phyloP scores from a whole-genome alignment of 2,329 filamentous ascomycete genomes.

The Ustulina deusta region DNA sequence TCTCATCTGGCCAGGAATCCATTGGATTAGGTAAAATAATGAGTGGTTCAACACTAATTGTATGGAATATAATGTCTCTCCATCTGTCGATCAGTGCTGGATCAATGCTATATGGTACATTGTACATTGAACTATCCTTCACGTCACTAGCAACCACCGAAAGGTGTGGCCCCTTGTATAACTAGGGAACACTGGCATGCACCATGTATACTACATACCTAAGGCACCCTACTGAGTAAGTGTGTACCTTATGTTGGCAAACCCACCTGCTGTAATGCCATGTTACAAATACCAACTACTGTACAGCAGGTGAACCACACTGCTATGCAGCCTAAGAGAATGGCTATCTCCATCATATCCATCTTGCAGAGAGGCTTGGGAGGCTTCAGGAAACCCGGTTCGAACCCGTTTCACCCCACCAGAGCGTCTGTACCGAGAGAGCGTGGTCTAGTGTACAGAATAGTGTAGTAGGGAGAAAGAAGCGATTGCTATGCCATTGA shows the following conservation, averaged over 20 bases:
- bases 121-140: background rate
- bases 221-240: too few species aligned
- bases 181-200: too few species aligned
- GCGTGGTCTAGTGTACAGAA: conserved; percentile 19
- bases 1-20: conserved; percentile 1
- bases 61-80: background rate
- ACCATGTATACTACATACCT: too few species aligned
- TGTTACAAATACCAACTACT: conserved; percentile 10
- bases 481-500: conserved; percentile 11
- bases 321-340: conserved; percentile 20
- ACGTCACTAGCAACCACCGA: conserved; percentile 6
- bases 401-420: conserved; percentile 10
- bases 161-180: conserved; percentile 26
- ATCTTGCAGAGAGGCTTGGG: conserved; percentile 25
- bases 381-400: conserved; percentile 24
- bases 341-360: conserved; percentile 17
- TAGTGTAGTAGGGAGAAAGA: background rate
- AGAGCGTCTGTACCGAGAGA: conserved; percentile 6
- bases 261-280: conserved; percentile 16
- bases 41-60: conserved; percentile 8
- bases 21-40: conserved; percentile 18
- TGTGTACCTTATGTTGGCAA: too few species aligned
- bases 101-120: conserved; percentile 5
- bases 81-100: conserved; percentile 21
- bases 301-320: background rate